Evolutionary conservation across 2,329 filamentous ascomycete species (phyloP).

Genomic region (Rhynchosporium agropyri): DNA sequence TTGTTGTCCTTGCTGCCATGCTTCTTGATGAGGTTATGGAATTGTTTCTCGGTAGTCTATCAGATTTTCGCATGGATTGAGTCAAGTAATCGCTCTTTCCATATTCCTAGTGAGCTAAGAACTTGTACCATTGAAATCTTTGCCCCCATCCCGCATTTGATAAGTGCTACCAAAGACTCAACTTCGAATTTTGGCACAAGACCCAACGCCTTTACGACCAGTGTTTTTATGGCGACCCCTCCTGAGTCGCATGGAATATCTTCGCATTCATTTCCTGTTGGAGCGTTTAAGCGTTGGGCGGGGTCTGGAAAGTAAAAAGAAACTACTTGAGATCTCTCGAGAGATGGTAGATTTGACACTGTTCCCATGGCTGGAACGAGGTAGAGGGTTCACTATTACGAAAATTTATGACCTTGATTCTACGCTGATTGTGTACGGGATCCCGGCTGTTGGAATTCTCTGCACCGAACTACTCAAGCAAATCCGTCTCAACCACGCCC

Average conservation of each 20-base stretch:
- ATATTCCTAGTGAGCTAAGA: constrained; percentile 22
- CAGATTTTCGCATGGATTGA: constrained; percentile 23
- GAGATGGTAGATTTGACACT: constrained; percentile 30
- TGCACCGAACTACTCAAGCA: constrained; percentile 35
- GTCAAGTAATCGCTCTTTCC: constrained; percentile 22
- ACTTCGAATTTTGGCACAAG: background rate
- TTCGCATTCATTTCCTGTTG: constrained; percentile 28
- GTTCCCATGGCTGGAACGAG: constrained; percentile 30
- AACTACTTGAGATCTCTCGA: constrained; percentile 26
- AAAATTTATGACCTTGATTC: constrained; percentile 27
- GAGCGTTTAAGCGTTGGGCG: constrained; percentile 29
- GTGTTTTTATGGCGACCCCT: constrained; percentile 24
- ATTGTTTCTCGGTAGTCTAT: constrained; percentile 26
- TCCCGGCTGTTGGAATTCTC: constrained; percentile 33
- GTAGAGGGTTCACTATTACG: constrained; percentile 15
- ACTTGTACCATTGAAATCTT: constrained; percentile 19
- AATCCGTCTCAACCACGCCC: constrained; percentile 11
- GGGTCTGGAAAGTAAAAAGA: constrained; percentile 25
- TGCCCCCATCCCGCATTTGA: constrained; percentile 13
- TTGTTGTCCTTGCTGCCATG: constrained; percentile 18
- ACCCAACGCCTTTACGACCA: constrained; percentile 1
- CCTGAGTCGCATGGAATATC: constrained; percentile 23
- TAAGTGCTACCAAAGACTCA: constrained; percentile 23
- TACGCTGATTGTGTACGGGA: constrained; percentile 35
- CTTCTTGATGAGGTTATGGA: constrained; percentile 32